These are phyloP conservation scores for Lyophyllum atratum DNA, from an alignment of 768 basidiomycete genomes.

Conservation along the genomic window DNA sequence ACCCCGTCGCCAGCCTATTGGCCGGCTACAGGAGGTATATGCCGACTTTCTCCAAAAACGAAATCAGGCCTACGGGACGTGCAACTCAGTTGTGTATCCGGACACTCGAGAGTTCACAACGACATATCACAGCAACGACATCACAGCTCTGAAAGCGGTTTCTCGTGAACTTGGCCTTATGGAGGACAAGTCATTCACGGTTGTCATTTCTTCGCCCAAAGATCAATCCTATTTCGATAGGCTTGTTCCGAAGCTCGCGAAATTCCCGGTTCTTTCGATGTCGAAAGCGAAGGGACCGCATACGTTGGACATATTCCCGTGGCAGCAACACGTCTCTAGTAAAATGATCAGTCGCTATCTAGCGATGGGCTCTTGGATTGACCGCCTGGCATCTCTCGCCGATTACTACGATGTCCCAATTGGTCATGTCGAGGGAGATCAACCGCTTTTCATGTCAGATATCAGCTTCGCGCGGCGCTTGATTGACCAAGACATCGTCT, in stretches of 20 bases:
- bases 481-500: constrained; percentile 82
- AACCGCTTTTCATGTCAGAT: constrained; percentile 85
- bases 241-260: constrained; percentile 65
- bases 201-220: constrained; percentile 86
- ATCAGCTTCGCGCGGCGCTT: constrained; percentile 89
- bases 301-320: constrained; percentile 80
- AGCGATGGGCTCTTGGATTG: constrained; percentile 74
- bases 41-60: constrained; percentile 58
- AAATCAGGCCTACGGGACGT: constrained; percentile 37
- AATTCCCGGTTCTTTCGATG: constrained; percentile 90
- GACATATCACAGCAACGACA: constrained; percentile 78
- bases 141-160: constrained; percentile 80
- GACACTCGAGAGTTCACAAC: constrained; percentile 59
- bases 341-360: constrained; percentile 89
- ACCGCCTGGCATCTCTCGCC: constrained; percentile 75
- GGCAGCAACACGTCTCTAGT: constrained; percentile 81
- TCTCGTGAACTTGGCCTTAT: constrained; percentile 82
- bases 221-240: constrained; percentile 83
- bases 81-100: constrained; percentile 64
- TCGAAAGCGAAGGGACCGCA: constrained; percentile 76
- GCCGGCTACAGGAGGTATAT: constrained; percentile 78
- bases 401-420: constrained; percentile 92
- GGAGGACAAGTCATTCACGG: constrained; percentile 70
- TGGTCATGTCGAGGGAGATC: constrained; percentile 91
- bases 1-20: constrained; percentile 79